Evolutionary conservation across 2,329 filamentous ascomycete genomes (phyloP).

Genomic region (Fusarium algeriense): DNA sequence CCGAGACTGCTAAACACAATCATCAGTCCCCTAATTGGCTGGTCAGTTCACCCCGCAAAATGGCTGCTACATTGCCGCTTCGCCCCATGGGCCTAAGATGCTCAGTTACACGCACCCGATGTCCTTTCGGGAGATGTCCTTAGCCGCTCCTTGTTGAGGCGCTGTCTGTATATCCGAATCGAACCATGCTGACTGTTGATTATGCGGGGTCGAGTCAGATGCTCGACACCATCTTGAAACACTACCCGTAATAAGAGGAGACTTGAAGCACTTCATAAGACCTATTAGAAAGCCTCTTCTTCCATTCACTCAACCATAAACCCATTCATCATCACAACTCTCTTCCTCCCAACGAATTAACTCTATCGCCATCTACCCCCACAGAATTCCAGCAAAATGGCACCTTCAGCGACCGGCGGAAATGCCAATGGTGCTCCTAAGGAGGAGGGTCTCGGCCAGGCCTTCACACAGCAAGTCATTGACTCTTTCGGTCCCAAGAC

Average conservation of each 20-base stretch:
- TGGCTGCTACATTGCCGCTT: slow-evolving; percentile 7
- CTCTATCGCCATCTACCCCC: neutral
- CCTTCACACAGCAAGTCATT: slow-evolving; percentile 80
- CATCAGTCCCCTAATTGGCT: slow-evolving; percentile 24
- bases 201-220: slow-evolving; percentile 36
- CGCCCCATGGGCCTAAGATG: slow-evolving; percentile 6
- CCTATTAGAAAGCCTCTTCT: neutral
- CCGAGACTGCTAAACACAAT: slow-evolving; percentile 32
- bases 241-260: slow-evolving; percentile 9
- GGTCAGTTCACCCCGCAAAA: slow-evolving; percentile 19
- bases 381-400: slow-evolving; percentile 47
- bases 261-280: slow-evolving; percentile 13
- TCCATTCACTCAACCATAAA: neutral
- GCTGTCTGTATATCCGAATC: slow-evolving; percentile 24
- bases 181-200: slow-evolving; percentile 22
- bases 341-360: neutral
- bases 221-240: slow-evolving; percentile 12
- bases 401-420: slow-evolving; percentile 56
- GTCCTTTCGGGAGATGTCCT: slow-evolving; percentile 14
- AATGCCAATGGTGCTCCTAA: slow-evolving; percentile 46
- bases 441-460: slow-evolving; percentile 51
- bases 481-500: slow-evolving; percentile 80
- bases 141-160: slow-evolving; percentile 27
- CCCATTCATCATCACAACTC: neutral
- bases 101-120: slow-evolving; percentile 19